These are phyloP conservation scores for Fraxinus cuspidata DNA, from an alignment of 257 asterid genomes.

Conservation along the genomic window DNA sequence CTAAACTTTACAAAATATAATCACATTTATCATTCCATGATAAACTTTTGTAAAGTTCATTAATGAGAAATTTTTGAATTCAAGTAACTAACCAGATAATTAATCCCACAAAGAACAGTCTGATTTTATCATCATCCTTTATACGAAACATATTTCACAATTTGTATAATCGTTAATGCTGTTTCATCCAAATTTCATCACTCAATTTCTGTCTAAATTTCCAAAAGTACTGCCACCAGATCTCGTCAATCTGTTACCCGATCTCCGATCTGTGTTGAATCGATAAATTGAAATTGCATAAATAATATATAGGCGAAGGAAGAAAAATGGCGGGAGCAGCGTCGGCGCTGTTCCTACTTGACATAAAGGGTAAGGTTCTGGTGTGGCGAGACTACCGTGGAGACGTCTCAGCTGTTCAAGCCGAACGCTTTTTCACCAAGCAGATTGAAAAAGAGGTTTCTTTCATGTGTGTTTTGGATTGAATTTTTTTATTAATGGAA, in stretches of 20 bases:
- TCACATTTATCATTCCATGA: too few relatives aligned
- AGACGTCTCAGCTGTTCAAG: slow-evolving; percentile 42
- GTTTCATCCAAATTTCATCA: background rate
- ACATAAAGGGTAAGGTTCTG: slow-evolving; percentile 46
- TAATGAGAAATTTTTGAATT: too few relatives aligned
- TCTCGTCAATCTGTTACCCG: background rate
- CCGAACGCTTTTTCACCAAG: slow-evolving; percentile 34
- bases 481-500: background rate
- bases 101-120: background rate
- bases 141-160: background rate
- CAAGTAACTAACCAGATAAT: background rate
- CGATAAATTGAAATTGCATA: background rate
- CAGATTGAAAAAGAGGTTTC: slow-evolving; percentile 6
- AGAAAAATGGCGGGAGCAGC: slow-evolving; percentile 47
- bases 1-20: too few relatives aligned
- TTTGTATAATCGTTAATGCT: background rate
- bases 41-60: too few relatives aligned
- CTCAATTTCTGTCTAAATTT: background rate
- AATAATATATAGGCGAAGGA: background rate
- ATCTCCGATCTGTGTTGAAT: slow-evolving; percentile 6
- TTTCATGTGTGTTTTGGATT: background rate
- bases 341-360: slow-evolving; percentile 47
- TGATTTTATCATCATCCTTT: background rate
- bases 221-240: background rate
- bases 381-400: slow-evolving; percentile 53